Conservation (phyloP, 2,329 filamentous ascomycete genomes). For the Shiraia sp. region DNA sequence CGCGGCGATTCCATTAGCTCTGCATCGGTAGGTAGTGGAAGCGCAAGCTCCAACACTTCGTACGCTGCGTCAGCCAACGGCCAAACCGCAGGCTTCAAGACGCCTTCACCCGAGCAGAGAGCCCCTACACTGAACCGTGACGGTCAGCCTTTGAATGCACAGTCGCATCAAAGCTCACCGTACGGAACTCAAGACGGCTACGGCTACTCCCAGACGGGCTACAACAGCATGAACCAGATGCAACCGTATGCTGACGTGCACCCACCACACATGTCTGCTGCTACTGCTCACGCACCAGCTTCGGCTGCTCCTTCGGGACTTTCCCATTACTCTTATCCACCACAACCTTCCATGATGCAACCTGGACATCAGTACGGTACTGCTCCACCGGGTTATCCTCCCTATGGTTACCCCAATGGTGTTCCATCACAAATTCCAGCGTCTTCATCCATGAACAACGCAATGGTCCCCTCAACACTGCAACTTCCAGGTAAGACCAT, state of each 20-base stretch:
- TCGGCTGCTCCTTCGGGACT: constrained; percentile 75
- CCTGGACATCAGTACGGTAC: constrained; percentile 71
- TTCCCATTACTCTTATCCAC: constrained; percentile 71
- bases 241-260: constrained; percentile 85
- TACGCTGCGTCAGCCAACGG: constrained; percentile 60
- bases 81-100: constrained; percentile 66
- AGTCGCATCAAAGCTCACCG: constrained; percentile 44
- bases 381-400: constrained; percentile 60
- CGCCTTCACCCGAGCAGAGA: constrained; percentile 72
- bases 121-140: constrained; percentile 48
- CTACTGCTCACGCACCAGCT: constrained; percentile 74
- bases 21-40: constrained; percentile 54
- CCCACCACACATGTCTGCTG: constrained; percentile 74
- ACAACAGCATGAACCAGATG: constrained; percentile 76
- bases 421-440: constrained; percentile 75
- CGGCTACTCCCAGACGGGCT: constrained; percentile 43
- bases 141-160: constrained; percentile 43
- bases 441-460: constrained; percentile 68
- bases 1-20: constrained; percentile 74
- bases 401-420: constrained; percentile 76
- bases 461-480: constrained; percentile 70
- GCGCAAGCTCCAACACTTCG: constrained; percentile 59
- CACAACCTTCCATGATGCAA: constrained; percentile 74
- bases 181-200: constrained; percentile 46
- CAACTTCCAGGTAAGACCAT: constrained; percentile 63